Evolutionary conservation across 192 early-diverging fungal genomes (phyloP).

Genomic region (Coemansia umbellata): DNA sequence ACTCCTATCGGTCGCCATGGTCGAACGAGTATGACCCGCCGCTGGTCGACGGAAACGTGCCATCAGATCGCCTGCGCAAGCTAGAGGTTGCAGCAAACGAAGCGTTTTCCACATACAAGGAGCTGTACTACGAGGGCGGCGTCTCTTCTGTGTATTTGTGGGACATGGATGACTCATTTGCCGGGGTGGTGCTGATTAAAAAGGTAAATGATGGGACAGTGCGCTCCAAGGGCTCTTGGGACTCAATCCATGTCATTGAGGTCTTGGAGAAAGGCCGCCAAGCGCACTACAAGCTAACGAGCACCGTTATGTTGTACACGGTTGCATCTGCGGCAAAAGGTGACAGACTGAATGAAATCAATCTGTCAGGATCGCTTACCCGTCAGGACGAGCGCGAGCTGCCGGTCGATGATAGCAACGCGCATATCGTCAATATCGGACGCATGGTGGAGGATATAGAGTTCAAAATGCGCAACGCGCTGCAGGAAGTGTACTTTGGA

Average conservation of each 20-base stretch:
- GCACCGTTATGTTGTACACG: conserved; percentile 94
- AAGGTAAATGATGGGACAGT: conserved; percentile 77
- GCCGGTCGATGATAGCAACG: conserved; percentile 63
- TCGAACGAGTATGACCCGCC: conserved; percentile 92
- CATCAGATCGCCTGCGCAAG: conserved; percentile 77
- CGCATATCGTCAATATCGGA: conserved; percentile 93
- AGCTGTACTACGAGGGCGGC: conserved; percentile 88
- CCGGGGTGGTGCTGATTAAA: conserved; percentile 91
- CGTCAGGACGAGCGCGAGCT: conserved; percentile 87
- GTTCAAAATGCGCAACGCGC: conserved; percentile 88
- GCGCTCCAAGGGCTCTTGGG: conserved; percentile 89
- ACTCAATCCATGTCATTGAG: conserved; percentile 97
- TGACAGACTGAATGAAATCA: conserved; percentile 59
- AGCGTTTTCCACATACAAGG: conserved; percentile 94
- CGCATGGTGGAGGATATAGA: conserved; percentile 99
- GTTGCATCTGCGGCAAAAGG: conserved; percentile 58
- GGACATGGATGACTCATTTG: conserved; percentile 86
- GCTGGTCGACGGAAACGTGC: conserved; percentile 70
- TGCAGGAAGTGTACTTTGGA: conserved; percentile 97
- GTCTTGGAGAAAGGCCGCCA: conserved; percentile 78
- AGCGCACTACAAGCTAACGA: conserved; percentile 95
- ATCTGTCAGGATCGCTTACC: conserved; percentile 89
- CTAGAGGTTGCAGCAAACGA: conserved; percentile 91
- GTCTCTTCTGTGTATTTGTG: conserved; percentile 97
- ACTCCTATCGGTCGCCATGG: conserved; percentile 96